phyloP scores from a whole-genome alignment of 345 rosid genomes.

The Zanthoxylum bungeanum region DNA sequence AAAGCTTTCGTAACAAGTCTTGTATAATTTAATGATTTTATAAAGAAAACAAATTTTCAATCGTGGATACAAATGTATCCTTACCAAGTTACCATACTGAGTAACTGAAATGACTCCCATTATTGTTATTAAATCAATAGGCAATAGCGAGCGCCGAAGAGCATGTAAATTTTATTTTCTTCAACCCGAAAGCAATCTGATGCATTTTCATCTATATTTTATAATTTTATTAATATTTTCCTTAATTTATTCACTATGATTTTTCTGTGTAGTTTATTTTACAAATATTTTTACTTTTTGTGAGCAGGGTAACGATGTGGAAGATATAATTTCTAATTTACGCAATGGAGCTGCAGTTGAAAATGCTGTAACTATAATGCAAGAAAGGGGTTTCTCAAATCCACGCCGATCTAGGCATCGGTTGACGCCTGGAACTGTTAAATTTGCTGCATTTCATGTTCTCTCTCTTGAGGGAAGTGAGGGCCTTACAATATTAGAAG shows the following conservation, averaged over 20 bases:
- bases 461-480: constrained; percentile 74
- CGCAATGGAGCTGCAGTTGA: constrained; percentile 80
- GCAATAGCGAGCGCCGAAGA: neutral
- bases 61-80: no score
- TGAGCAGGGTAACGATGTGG: constrained; percentile 61
- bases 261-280: neutral
- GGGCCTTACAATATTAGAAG: constrained; percentile 79
- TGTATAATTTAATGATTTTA: neutral
- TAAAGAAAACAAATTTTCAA: no score
- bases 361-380: constrained; percentile 85
- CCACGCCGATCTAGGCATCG: constrained; percentile 85
- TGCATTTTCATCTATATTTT: neutral
- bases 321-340: constrained; percentile 62
- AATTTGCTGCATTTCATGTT: constrained; percentile 90
- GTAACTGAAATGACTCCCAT: no score
- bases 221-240: neutral
- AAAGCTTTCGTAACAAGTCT: neutral
- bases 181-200: neutral
- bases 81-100: no score
- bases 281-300: neutral
- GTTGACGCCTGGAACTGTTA: constrained; percentile 92
- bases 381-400: constrained; percentile 72
- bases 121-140: no score
- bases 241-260: neutral
- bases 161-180: neutral